Conservation (phyloP, 371 early-diverging fungal genomes). For the Conidiobolus incongruus region DNA sequence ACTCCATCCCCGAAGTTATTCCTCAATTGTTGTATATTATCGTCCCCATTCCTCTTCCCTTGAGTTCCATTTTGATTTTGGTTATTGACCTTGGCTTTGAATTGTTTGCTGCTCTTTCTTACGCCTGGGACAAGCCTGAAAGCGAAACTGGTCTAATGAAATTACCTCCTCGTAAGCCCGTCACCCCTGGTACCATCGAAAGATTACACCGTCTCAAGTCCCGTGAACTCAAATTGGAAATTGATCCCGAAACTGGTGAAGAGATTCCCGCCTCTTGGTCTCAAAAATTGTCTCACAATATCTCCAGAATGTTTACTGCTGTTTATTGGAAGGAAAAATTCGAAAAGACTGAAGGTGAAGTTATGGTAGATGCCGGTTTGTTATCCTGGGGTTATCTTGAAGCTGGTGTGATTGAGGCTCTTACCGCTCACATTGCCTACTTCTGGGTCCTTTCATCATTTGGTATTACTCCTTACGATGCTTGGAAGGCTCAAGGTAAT, state of each 20-base stretch:
- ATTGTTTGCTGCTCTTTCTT: constrained; percentile 59
- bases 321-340: constrained; percentile 35
- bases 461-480: constrained; percentile 12
- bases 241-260: constrained; percentile 23
- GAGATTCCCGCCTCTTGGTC: constrained; percentile 13
- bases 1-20: constrained; percentile 67
- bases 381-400: constrained; percentile 75
- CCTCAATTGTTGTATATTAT: constrained; percentile 63
- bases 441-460: constrained; percentile 37
- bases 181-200: constrained; percentile 43
- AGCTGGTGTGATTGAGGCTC: constrained; percentile 52
- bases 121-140: constrained; percentile 89
- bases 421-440: constrained; percentile 47
- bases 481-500: not conserved
- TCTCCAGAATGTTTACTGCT: constrained; percentile 21
- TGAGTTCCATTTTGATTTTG: constrained; percentile 65
- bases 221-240: constrained; percentile 16
- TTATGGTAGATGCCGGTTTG: constrained; percentile 60
- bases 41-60: constrained; percentile 70
- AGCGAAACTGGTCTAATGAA: constrained; percentile 53
- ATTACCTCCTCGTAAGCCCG: constrained; percentile 72
- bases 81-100: constrained; percentile 89
- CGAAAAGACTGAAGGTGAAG: constrained; percentile 51
- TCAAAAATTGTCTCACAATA: constrained; percentile 9
- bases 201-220: constrained; percentile 26